phyloP scores from a whole-genome alignment of 129 eudicot genomes.

The Flaveria bidentis region DNA sequence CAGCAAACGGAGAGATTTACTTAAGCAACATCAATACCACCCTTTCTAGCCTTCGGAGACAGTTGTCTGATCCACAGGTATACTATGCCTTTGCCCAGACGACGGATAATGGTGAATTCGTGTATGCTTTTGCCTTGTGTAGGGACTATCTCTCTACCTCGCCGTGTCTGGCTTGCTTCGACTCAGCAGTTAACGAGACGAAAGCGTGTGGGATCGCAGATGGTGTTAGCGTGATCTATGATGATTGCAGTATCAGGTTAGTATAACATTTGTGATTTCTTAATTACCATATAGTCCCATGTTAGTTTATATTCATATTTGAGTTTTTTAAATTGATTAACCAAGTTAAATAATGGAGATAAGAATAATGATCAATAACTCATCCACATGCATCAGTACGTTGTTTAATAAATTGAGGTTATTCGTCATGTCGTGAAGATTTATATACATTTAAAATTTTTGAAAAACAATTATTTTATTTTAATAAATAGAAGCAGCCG shows the following conservation, averaged over 20 bases:
- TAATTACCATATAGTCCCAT: neutral
- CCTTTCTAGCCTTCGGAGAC: conserved; percentile 47
- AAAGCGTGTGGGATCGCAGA: conserved; percentile 44
- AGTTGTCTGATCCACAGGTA: conserved; percentile 34
- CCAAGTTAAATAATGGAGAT: neutral
- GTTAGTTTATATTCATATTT: neutral
- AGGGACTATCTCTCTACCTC: conserved; percentile 46
- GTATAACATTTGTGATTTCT: neutral
- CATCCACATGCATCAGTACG: neutral
- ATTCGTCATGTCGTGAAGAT: neutral
- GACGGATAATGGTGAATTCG: conserved; percentile 37
- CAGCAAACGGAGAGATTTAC: conserved; percentile 21
- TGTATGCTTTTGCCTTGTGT: conserved; percentile 48
- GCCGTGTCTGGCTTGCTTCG: conserved; percentile 50
- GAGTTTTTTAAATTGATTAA: neutral
- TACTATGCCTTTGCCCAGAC: conserved; percentile 44
- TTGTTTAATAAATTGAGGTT: neutral
- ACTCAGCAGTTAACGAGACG: conserved; percentile 43
- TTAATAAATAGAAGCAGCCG: neutral
- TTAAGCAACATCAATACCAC: conserved; percentile 46
- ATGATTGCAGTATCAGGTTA: conserved; percentile 63
- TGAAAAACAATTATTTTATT: neutral
- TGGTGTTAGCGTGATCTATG: conserved; percentile 49
- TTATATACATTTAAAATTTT: neutral
- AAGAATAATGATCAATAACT: neutral